Conservation (phyloP, 768 basidiomycete species). For the Collybia mongolica region DNA sequence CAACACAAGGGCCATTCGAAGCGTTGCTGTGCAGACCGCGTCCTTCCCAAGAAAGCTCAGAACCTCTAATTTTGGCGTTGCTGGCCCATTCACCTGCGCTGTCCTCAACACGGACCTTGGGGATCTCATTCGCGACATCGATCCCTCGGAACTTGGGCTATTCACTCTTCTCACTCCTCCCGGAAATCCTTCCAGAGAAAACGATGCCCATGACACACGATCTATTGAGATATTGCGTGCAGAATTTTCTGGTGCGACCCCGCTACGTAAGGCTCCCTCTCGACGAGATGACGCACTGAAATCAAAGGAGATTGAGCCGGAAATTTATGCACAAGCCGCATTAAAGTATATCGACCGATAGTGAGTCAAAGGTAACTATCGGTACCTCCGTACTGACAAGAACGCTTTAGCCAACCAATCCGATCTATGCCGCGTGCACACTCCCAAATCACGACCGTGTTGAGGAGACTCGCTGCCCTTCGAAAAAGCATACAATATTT, state of each 20-base stretch:
- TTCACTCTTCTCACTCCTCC: conserved; percentile 52
- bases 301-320: conserved; percentile 57
- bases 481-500: conserved; percentile 37
- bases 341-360: conserved; percentile 77
- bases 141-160: conserved; percentile 75
- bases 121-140: conserved; percentile 79
- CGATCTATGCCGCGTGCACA: conserved; percentile 53
- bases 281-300: conserved; percentile 39
- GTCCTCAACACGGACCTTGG: conserved; percentile 63
- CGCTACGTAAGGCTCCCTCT: conserved; percentile 46
- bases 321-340: conserved; percentile 74
- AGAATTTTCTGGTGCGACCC: conserved; percentile 70
- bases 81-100: conserved; percentile 60
- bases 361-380: conserved; percentile 39
- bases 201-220: conserved; percentile 27
- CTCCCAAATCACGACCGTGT: conserved; percentile 40
- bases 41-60: not conserved
- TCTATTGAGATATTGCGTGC: conserved; percentile 54
- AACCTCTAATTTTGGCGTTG: conserved; percentile 5
- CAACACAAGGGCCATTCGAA: conserved; percentile 49
- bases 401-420: conserved; percentile 31
- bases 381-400: conserved; percentile 5
- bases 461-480: conserved; percentile 36
- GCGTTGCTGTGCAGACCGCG: conserved; percentile 36
- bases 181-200: conserved; percentile 22